Base-by-base conservation (phyloP, 2,329 filamentous ascomycete species). In the Ambrosiella xylebori region DNA sequence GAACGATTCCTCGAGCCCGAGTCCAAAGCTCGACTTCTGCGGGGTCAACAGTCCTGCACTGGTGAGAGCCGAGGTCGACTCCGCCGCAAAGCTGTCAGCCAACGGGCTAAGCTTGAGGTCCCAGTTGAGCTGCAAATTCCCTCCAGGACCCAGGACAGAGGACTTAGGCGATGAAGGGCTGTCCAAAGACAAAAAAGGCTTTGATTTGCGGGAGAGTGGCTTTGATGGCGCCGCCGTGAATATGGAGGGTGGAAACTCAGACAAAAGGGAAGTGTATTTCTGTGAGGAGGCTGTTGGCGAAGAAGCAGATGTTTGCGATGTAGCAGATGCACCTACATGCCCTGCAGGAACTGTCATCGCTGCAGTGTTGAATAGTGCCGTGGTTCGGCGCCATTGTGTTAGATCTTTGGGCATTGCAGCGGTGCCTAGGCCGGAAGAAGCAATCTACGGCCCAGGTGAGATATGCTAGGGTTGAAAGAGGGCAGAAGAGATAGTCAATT, bases 31-130 rank as follows among this genome's bases (percentile, higher is more conserved):
- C 13, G 45, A 51, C 41, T 47, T 41, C 6, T 36, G 47, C 38
- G 58, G 47, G 19, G 54, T 59, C 12, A 54, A 41, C 37, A 59
- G 35, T 12, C 58, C 59, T 3, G 55, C 56, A n/a, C 50, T 55
- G 3, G 36, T 45, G 13, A 58, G 13, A 8, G 41, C 59, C 39
- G 56, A 56, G 7, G 56, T 39, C 11, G 59, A 60, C 19, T 53
- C 47, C 6, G 41, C 51, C 8, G 59, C 59, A 57, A 60, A 60
- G 39, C 51, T 60, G 41, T 44, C 56, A 19, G 56, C 56, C n/a
- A 60, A 41, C 9, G 56, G 59, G 27, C 59, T 60, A 8, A 60
- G 51, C n/a, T 57, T 57, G 12, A 60, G 45, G 51, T 60, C 51
- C 59, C 59, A 60, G 38, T 60, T 53, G 2, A 60, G 59, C 27